These are phyloP conservation scores for Peronospora destructor DNA, from an alignment of 352 stramenopile species.

Conservation along the genomic window DNA sequence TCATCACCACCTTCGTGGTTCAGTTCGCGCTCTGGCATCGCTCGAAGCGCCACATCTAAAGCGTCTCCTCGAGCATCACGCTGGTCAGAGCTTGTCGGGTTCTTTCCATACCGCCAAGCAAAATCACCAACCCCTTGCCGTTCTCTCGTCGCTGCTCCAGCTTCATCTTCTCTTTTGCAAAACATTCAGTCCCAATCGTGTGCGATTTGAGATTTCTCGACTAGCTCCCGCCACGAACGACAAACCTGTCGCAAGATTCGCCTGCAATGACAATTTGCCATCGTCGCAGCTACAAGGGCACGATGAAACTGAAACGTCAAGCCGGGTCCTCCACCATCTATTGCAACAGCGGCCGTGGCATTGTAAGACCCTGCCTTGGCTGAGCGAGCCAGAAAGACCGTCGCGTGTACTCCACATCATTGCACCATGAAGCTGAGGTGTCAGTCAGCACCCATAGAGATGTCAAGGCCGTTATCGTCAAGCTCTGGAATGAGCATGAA, in stretches of 20 bases:
- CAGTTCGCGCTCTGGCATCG: conserved; percentile 17
- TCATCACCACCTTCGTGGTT: conserved; percentile 22
- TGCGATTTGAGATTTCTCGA: conserved; percentile 51
- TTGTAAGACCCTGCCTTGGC: conserved; percentile 38
- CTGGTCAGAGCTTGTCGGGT: conserved; percentile 52
- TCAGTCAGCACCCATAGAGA: conserved; percentile 66
- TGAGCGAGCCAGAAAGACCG: conserved; percentile 60
- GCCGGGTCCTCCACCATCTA: conserved; percentile 43
- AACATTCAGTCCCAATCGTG: conserved; percentile 50
- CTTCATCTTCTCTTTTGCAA: conserved; percentile 54
- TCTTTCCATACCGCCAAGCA: conserved; percentile 72
- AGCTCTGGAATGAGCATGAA: conserved; percentile 72
- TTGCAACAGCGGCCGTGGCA: conserved; percentile 36
- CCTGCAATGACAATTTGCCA: conserved; percentile 49
- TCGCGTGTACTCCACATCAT: conserved; percentile 82
- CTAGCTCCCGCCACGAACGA: conserved; percentile 47
- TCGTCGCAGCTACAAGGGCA: conserved; percentile 30
- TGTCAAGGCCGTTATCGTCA: conserved; percentile 60
- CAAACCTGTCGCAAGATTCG: conserved; percentile 38
- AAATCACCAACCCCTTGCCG: conserved; percentile 55
- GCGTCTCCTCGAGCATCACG: conserved; percentile 21
- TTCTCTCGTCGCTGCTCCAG: conserved; percentile 38
- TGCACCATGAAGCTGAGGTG: conserved; percentile 50
- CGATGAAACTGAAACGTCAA: conserved; percentile 53
- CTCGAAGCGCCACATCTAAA: conserved; percentile 14